Evolutionary conservation across 371 early-diverging fungal genomes (phyloP), one percentile per base, ranked within the genome.

Genomic region (Mortierella sp.): DNA sequence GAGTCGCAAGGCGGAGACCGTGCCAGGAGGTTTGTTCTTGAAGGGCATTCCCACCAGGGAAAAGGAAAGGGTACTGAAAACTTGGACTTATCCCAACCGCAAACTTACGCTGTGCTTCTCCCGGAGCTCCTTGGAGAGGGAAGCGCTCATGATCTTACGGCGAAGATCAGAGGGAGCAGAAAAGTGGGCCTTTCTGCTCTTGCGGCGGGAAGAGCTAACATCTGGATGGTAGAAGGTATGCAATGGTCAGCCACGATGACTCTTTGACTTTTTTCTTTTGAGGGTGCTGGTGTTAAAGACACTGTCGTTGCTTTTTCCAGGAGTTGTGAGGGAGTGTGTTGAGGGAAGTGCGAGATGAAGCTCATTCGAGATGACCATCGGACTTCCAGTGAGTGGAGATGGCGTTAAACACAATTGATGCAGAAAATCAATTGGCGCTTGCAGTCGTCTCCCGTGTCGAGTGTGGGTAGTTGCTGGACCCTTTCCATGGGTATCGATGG

Each of bases 141-240:
- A 86, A 74, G 98, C 93, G 88, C 95, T 94, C 99, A 99, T 97
- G 89, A 99, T 95, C 92, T 93, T 94, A 87, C 97, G 94, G 86
- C 99, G 96, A 84, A 94, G 90, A 91, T 90, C 90, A 80, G 98
- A 98, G 80, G 99, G 96, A 83, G 99, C 99, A 76, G 96, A 85
- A 94, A 99, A 98, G 94, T 99, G 99, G 86, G 99, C 99, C 94
- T 96, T 97, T 89, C 99, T 94, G 90, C 93, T 91, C 95, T 97
- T 97, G 90, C 98, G 92, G 91, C 96, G 91, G 86, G 96, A 96
- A 85, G 97, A 97, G 86, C 96, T 94, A 82, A 97, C 97, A 91
- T 95, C 96, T 90, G 87, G 39, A 79, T 40, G 70, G 74, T 52
- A 6, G 31, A 70, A 53, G 66, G 55, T 39, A 44, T 70, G 43